Conservation (phyloP, 2,329 filamentous ascomycete genomes). For the Neopestalotiopsis rosae region DNA sequence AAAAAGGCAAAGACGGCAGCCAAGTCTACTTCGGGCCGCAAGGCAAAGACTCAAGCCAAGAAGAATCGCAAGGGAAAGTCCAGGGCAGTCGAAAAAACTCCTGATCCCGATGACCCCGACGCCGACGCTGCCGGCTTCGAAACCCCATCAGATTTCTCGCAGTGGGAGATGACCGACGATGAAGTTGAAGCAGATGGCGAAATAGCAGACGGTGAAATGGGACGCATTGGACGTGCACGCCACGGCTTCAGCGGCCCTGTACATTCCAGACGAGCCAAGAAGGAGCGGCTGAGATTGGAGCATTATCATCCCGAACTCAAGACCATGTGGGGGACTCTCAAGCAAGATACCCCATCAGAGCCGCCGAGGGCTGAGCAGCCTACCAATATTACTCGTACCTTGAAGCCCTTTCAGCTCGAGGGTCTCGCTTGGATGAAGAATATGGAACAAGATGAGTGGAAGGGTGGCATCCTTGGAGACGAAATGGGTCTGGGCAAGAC, state of each 20-base stretch:
- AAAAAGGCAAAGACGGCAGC: slow-evolving; percentile 19
- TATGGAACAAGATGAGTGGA: slow-evolving; percentile 86
- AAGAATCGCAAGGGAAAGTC: background rate
- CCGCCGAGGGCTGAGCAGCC: slow-evolving; percentile 72
- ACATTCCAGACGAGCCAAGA: slow-evolving; percentile 33
- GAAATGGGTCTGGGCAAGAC: slow-evolving; percentile 99
- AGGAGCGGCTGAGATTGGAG: slow-evolving; percentile 72
- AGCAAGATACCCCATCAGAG: slow-evolving; percentile 70
- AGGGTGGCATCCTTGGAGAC: slow-evolving; percentile 89
- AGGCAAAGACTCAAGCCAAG: background rate
- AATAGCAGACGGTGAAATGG: slow-evolving; percentile 14
- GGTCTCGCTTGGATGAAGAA: slow-evolving; percentile 93
- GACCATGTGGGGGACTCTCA: slow-evolving; percentile 84
- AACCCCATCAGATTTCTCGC: slow-evolving; percentile 6
- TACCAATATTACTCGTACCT: slow-evolving; percentile 74
- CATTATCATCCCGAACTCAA: slow-evolving; percentile 76
- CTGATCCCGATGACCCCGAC: slow-evolving; percentile 26
- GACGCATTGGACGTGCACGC: slow-evolving; percentile 8
- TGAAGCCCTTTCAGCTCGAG: slow-evolving; percentile 94
- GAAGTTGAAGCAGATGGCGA: slow-evolving; percentile 20
- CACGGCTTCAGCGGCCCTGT: slow-evolving; percentile 8
- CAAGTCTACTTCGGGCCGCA: too few relatives aligned
- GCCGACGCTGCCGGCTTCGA: slow-evolving; percentile 31
- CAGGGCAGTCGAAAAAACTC: slow-evolving; percentile 10
- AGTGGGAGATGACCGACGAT: background rate